Conservation (phyloP, 345 rosid genomes). For the Pistacia vera region DNA sequence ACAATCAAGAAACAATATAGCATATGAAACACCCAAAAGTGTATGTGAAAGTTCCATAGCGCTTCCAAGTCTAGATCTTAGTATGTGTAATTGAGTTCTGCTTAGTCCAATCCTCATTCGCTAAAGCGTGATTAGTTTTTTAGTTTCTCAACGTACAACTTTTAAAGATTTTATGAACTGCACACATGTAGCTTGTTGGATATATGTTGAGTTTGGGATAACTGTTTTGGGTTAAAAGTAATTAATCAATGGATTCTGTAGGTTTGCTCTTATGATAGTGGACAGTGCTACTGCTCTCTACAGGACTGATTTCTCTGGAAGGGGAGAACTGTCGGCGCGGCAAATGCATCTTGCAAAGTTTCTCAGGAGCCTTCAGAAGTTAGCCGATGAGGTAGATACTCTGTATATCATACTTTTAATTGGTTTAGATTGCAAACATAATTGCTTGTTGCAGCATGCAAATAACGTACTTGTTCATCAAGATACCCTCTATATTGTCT, state of each 20-base stretch:
- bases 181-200: neutral
- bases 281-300: slow-evolving; percentile 96
- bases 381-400: slow-evolving; percentile 84
- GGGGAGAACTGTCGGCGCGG: slow-evolving; percentile 94
- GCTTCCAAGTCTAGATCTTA: neutral
- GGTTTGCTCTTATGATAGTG: slow-evolving; percentile 95
- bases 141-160: neutral
- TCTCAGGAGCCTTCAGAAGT: slow-evolving; percentile 90
- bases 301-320: slow-evolving; percentile 92
- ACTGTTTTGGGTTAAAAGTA: neutral
- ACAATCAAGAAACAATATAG: neutral
- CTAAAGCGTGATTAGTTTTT: neutral
- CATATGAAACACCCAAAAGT: neutral
- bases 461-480: neutral
- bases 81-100: neutral
- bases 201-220: neutral
- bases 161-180: neutral
- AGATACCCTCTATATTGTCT: slow-evolving; percentile 1
- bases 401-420: neutral
- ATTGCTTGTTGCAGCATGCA: neutral
- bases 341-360: slow-evolving; percentile 99
- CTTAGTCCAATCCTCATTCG: neutral
- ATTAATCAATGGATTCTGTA: slow-evolving; percentile 27
- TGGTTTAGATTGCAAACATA: neutral
- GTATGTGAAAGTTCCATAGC: neutral